Evolutionary conservation across 2,329 filamentous ascomycete species (phyloP).

Genomic region (Pseudogymnoascus sp.): DNA sequence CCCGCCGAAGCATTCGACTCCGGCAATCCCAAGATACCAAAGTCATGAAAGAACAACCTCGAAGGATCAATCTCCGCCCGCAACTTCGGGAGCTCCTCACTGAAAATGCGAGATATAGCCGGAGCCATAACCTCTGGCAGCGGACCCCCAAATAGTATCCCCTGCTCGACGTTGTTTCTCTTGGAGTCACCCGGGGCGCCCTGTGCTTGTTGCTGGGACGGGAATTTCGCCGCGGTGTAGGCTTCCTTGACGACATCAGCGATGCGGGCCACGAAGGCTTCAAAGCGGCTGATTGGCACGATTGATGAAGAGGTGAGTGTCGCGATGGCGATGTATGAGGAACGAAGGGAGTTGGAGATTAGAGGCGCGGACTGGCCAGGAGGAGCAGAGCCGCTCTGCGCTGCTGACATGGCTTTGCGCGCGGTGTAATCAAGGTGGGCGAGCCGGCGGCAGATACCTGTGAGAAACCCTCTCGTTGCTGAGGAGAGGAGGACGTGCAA

Average conservation of each 20-base stretch:
- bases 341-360: slow-evolving; percentile 21
- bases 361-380: slow-evolving; percentile 1
- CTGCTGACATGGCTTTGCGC: slow-evolving; percentile 23
- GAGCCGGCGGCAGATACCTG: slow-evolving; percentile 59
- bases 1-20: slow-evolving; percentile 21
- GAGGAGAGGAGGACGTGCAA: slow-evolving; percentile 64
- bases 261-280: slow-evolving; percentile 25
- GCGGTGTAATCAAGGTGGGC: slow-evolving; percentile 44
- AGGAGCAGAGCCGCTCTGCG: slow-evolving; percentile 7
- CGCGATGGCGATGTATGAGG: slow-evolving; percentile 27
- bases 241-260: slow-evolving; percentile 23
- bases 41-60: slow-evolving; percentile 29
- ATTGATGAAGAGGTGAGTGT: slow-evolving; percentile 24
- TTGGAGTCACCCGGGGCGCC: slow-evolving; percentile 17
- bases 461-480: slow-evolving; percentile 65
- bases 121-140: slow-evolving; percentile 27
- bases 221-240: slow-evolving; percentile 18
- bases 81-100: slow-evolving; percentile 21
- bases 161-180: slow-evolving; percentile 26
- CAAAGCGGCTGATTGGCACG: slow-evolving; percentile 25
- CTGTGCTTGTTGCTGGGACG: slow-evolving; percentile 12
- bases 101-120: slow-evolving; percentile 27
- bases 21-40: slow-evolving; percentile 24
- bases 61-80: slow-evolving; percentile 29
- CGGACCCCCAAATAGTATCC: slow-evolving; percentile 27